Evolutionary conservation across 352 stramenopile species (phyloP).

Genomic region (Pythium pyrilobum): DNA sequence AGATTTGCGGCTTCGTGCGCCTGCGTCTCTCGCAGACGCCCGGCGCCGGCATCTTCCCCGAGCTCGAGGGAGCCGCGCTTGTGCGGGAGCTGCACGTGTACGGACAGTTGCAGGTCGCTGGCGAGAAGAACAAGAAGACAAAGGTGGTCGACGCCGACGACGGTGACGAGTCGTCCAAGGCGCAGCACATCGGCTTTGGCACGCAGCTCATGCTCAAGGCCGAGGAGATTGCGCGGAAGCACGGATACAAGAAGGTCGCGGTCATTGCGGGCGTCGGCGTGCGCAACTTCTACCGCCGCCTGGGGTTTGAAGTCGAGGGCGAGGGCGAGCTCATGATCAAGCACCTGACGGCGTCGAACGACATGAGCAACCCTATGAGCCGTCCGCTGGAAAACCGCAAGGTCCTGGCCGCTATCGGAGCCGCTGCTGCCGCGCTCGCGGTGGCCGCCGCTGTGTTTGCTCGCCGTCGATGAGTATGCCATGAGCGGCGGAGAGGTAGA

Average conservation of each 20-base stretch:
- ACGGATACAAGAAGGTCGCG: constrained; percentile 78
- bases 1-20: constrained; percentile 89
- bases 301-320: constrained; percentile 85
- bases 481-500: not conserved
- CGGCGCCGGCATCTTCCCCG: constrained; percentile 66
- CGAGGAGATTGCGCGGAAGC: constrained; percentile 62
- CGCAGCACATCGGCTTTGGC: constrained; percentile 88
- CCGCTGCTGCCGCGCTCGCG: not conserved
- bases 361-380: not conserved
- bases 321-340: constrained; percentile 88
- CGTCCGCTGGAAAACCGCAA: constrained; percentile 1
- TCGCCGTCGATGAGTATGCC: constrained; percentile 11
- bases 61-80: constrained; percentile 73
- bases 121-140: constrained; percentile 35
- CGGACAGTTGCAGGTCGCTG: constrained; percentile 72
- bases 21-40: constrained; percentile 71
- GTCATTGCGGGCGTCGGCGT: constrained; percentile 90
- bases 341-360: constrained; percentile 25
- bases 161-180: constrained; percentile 32
- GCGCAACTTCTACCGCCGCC: constrained; percentile 87
- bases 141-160: constrained; percentile 5
- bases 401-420: not conserved
- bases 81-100: constrained; percentile 91
- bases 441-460: constrained; percentile 1
- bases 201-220: constrained; percentile 83